Evolutionary conservation across 257 asterid species (phyloP).

Genomic region (Ocimum tenuiflorum): DNA sequence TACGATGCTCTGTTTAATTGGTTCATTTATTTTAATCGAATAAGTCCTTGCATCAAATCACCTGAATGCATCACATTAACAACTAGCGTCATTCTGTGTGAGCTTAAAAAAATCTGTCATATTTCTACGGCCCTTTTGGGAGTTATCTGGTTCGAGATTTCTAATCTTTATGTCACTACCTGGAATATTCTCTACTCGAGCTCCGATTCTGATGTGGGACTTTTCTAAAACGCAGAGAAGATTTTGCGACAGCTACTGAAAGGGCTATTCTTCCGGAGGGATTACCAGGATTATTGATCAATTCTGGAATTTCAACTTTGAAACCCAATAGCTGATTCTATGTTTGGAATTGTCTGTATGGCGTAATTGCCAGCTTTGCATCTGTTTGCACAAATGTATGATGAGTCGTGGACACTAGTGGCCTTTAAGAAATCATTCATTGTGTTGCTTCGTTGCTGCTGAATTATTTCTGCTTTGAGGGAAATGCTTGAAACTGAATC

Average conservation of each 20-base stretch:
- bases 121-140: background rate
- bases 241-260: background rate
- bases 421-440: conserved; percentile 13
- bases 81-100: conserved; percentile 17
- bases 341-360: background rate
- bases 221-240: conserved; percentile 6
- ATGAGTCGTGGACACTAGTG: background rate
- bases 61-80: conserved; percentile 32
- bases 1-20: conserved; percentile 16
- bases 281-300: conserved; percentile 16
- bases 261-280: background rate
- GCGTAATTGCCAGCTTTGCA: background rate
- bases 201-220: conserved; percentile 20
- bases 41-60: conserved; percentile 32
- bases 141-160: conserved; percentile 1
- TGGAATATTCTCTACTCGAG: background rate
- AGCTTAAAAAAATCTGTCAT: background rate
- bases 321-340: background rate
- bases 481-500: conserved; percentile 66
- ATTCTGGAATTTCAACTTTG: conserved; percentile 10
- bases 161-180: conserved; percentile 5
- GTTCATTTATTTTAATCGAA: conserved; percentile 35
- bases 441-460: conserved; percentile 6
- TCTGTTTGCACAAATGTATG: background rate
- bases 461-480: conserved; percentile 9